A percentile compares a stretch with the other conserved stretches of the same genome.
These are phyloP conservation scores for Nitzschia sp. DNA, from an alignment of 108 stramenopile genomes.

Conservation along the genomic window DNA sequence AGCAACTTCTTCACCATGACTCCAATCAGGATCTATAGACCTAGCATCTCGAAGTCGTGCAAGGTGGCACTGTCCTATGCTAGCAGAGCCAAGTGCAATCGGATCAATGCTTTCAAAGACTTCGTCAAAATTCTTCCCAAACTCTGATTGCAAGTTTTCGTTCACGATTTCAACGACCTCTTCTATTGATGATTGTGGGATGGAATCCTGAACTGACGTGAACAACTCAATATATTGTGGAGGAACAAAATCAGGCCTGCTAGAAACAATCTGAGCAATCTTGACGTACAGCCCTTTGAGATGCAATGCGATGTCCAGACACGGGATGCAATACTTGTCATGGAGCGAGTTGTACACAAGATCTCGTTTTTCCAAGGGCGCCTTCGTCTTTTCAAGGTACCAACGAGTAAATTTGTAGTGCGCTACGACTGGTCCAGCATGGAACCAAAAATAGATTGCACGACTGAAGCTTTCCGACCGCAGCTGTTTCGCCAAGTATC, in stretches of 20 bases:
- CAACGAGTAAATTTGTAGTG: conserved; percentile 75
- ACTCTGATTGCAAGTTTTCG: conserved; percentile 30
- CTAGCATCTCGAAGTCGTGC: conserved; percentile 38
- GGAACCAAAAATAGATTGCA: conserved; percentile 58
- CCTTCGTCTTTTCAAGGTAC: conserved; percentile 41
- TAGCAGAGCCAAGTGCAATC: conserved; percentile 62
- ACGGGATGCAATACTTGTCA: conserved; percentile 40
- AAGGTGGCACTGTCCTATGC: conserved; percentile 71
- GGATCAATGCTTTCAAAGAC: conserved; percentile 63
- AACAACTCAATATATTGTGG: conserved; percentile 63
- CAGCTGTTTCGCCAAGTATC: neutral
- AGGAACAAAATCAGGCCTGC: conserved; percentile 74
- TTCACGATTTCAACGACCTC: conserved; percentile 37
- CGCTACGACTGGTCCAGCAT: conserved; percentile 63
- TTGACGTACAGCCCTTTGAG: conserved; percentile 58
- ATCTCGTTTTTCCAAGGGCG: conserved; percentile 35
- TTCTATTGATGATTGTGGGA: conserved; percentile 60
- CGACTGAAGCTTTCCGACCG: conserved; percentile 35
- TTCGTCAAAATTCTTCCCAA: conserved; percentile 46
- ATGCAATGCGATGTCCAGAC: conserved; percentile 51
- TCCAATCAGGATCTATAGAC: neutral
- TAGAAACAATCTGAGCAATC: conserved; percentile 60
- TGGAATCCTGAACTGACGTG: conserved; percentile 52
- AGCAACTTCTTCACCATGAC: conserved; percentile 45
- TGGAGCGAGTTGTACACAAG: conserved; percentile 52